phyloP scores from a whole-genome alignment of 1,284 basidiomycete genomes.

The Spongispora temasekensis region DNA sequence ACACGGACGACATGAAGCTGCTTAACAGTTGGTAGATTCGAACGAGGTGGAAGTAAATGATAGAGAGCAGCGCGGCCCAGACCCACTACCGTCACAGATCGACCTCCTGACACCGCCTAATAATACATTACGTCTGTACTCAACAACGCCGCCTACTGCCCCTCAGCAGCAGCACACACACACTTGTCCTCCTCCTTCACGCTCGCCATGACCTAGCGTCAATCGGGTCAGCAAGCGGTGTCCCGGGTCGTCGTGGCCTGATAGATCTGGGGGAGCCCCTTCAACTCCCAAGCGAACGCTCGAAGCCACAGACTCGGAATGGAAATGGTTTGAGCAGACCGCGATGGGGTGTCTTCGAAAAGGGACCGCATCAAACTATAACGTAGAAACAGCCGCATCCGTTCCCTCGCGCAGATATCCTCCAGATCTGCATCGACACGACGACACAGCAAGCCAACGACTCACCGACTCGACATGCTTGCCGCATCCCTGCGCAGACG shows the following conservation, averaged over 20 bases:
- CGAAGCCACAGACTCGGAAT: conserved; percentile 18
- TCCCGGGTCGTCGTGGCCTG: conserved; percentile 23
- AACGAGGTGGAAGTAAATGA: conserved; percentile 13
- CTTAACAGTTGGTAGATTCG: no score
- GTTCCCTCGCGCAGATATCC: conserved; percentile 8
- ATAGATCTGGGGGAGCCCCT: conserved; percentile 26
- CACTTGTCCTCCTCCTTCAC: conserved; percentile 73
- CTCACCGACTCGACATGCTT: conserved; percentile 63
- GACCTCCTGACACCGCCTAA: conserved; percentile 36
- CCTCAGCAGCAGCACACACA: conserved; percentile 46
- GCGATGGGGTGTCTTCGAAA: conserved; percentile 39
- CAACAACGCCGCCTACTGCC: conserved; percentile 17
- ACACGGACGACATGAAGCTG: conserved; percentile 31
- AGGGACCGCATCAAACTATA: conserved; percentile 38
- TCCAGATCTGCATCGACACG: conserved; percentile 20
- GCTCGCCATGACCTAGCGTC: conserved; percentile 30
- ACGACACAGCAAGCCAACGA: conserved; percentile 21
- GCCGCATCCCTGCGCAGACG: conserved; percentile 61
- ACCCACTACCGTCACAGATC: conserved; percentile 3
- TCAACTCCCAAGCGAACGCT: conserved; percentile 27
- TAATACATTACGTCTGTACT: conserved; percentile 12
- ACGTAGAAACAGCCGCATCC: conserved; percentile 24
- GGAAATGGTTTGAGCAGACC: conserved; percentile 23
- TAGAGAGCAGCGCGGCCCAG: conserved; percentile 17
- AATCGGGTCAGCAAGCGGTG: conserved; percentile 53